Percentiles rank a stretch among this genome's conserved stretches.
phyloP scores from a whole-genome alignment of 202 grass and related monocot genomes.

The Saccharum hybrid region DNA sequence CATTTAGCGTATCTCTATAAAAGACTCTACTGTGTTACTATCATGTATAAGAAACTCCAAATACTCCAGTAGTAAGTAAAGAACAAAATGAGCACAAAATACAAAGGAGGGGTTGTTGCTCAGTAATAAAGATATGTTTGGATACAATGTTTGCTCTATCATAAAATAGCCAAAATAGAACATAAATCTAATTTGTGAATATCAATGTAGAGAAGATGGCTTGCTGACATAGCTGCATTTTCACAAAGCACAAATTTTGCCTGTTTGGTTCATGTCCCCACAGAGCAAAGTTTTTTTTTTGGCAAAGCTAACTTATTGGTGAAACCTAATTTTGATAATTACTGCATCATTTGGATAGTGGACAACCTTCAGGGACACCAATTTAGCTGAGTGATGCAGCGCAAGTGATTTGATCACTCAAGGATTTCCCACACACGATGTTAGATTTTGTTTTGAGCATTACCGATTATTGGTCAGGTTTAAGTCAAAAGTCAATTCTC shows the following conservation, averaged over 20 bases:
- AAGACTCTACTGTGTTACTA: not conserved
- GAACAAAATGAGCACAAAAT: not conserved
- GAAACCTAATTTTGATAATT: not conserved
- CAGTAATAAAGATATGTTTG: conserved; percentile 13
- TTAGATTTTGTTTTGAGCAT: not conserved
- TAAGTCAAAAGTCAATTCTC: not conserved
- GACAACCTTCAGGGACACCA: not conserved
- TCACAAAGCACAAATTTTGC: not conserved
- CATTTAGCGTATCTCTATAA: not conserved
- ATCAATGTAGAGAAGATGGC: not conserved
- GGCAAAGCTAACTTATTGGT: not conserved
- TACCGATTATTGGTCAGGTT: not conserved
- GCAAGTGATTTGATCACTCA: not conserved
- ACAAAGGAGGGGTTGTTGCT: not conserved
- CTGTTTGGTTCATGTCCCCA: not conserved
- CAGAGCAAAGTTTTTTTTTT: not conserved
- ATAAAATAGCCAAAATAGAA: conserved; percentile 22
- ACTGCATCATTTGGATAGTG: not conserved
- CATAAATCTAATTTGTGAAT: conserved; percentile 34
- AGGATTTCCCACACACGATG: not conserved
- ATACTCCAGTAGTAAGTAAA: conserved; percentile 3
- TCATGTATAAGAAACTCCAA: not conserved
- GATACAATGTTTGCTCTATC: not conserved
- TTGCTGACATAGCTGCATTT: not conserved
- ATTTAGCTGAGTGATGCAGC: not conserved